Conservation (phyloP, 371 early-diverging fungal species). For the Chytridium lagenaria region DNA sequence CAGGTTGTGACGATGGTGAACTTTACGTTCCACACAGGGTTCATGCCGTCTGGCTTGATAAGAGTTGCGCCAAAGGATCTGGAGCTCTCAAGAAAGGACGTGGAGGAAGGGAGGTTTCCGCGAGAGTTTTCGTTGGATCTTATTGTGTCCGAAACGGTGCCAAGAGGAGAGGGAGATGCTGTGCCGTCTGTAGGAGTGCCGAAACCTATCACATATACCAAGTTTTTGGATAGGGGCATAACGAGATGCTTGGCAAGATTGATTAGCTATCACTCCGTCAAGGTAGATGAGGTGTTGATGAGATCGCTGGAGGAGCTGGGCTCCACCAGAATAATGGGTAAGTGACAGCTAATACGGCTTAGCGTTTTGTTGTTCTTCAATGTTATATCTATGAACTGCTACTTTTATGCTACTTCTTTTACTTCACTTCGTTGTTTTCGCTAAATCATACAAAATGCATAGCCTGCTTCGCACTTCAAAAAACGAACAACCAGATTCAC, state of each 20-base stretch:
- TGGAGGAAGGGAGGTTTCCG: constrained; percentile 50
- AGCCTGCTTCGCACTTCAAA: constrained; percentile 51
- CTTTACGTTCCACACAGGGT: constrained; percentile 63
- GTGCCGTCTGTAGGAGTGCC: neutral
- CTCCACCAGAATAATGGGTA: constrained; percentile 35
- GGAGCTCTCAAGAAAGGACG: constrained; percentile 48
- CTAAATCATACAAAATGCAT: no score
- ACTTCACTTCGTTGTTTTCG: no score
- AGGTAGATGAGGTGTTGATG: constrained; percentile 43
- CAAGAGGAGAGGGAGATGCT: constrained; percentile 9
- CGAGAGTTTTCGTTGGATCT: constrained; percentile 49
- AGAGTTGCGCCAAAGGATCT: constrained; percentile 52
- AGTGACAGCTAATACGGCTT: no score
- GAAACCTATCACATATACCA: constrained; percentile 34
- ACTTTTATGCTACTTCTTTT: no score
- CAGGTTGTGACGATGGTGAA: constrained; percentile 54
- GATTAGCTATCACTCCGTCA: constrained; percentile 47
- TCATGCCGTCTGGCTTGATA: constrained; percentile 59
- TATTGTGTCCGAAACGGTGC: constrained; percentile 36
- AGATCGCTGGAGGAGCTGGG: constrained; percentile 44
- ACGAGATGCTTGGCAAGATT: constrained; percentile 45
- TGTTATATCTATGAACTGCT: no score
- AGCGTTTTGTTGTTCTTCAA: constrained; percentile 26
- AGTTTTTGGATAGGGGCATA: constrained; percentile 41
- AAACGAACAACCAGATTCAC: constrained; percentile 48